A percentile compares a stretch with the other conserved stretches of the same genome.
Evolutionary conservation across 805 yeast genomes (phyloP).

Genomic region (Nakazawaea populi): DNA sequence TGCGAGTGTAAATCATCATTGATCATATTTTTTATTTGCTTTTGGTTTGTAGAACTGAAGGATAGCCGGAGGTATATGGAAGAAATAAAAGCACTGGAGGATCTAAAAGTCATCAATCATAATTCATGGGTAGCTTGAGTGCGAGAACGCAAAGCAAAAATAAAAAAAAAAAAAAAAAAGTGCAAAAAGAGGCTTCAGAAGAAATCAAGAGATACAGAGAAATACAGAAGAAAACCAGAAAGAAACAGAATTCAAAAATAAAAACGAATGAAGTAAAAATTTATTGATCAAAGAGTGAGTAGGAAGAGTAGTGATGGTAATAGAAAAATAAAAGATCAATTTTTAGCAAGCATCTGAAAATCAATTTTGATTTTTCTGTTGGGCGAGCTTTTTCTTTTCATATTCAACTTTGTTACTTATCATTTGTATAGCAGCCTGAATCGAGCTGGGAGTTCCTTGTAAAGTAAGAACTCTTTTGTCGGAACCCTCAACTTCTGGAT

Average conservation of each 20-base stretch:
- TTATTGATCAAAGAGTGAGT: background rate
- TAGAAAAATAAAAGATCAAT: background rate
- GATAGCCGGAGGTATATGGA: no score
- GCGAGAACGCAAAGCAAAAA: no score
- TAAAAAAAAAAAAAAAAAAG: no score
- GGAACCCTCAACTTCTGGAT: conserved; percentile 47
- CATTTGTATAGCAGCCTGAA: conserved; percentile 66
- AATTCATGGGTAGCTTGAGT: no score
- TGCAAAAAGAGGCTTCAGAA: background rate
- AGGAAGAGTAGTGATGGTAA: no score
- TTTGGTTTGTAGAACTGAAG: background rate
- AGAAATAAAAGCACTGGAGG: background rate
- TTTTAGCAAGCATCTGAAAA: background rate
- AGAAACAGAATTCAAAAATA: background rate
- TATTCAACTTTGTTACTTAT: conserved; percentile 67
- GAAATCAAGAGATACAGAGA: background rate
- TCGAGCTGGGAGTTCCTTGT: conserved; percentile 60
- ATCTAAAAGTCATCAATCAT: background rate
- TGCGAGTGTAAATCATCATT: background rate
- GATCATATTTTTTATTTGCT: background rate
- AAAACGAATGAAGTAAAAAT: background rate
- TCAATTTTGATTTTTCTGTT: conserved; percentile 14
- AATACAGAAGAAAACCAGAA: background rate
- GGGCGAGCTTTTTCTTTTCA: conserved; percentile 37
- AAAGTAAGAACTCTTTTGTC: conserved; percentile 61